A percentile compares a stretch with the other conserved stretches of the same genome.
phyloP scores from a whole-genome alignment of 768 basidiomycete species.

The Dioszegia crocea region DNA sequence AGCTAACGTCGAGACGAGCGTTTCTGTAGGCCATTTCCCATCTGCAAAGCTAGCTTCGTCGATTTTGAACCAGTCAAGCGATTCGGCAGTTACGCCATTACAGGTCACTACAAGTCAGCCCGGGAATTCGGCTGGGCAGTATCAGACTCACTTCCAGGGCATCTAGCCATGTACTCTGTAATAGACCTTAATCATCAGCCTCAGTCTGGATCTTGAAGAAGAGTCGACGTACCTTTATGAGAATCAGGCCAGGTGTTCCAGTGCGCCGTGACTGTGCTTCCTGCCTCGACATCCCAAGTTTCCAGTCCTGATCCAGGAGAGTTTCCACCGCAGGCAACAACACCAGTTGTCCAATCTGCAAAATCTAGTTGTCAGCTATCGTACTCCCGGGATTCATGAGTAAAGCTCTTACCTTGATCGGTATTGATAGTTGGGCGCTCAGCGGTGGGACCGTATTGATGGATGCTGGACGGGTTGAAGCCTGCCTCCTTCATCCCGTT shows the following conservation, averaged over 20 bases:
- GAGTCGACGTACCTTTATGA: neutral
- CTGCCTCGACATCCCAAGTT: slow-evolving; percentile 5
- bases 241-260: slow-evolving; percentile 5
- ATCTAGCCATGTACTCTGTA: slow-evolving; percentile 4
- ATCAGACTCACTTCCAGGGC: neutral
- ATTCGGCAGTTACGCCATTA: neutral
- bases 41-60: neutral
- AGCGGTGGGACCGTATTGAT: neutral
- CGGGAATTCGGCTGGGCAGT: neutral
- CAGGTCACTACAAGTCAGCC: neutral
- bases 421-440: neutral
- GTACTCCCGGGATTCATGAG: neutral
- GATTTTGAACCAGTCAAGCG: slow-evolving; percentile 1
- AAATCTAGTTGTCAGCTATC: neutral
- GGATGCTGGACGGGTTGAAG: neutral
- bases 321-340: slow-evolving; percentile 1
- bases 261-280: slow-evolving; percentile 1
- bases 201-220: neutral
- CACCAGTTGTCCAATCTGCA: neutral
- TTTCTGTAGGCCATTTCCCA: neutral
- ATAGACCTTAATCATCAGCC: neutral
- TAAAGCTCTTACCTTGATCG: slow-evolving; percentile 1
- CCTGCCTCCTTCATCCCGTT: neutral
- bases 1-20: neutral
- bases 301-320: neutral